These are phyloP conservation scores for Alternaria sp. DNA, from an alignment of 2,329 filamentous ascomycete genomes.

Conservation along the genomic window DNA sequence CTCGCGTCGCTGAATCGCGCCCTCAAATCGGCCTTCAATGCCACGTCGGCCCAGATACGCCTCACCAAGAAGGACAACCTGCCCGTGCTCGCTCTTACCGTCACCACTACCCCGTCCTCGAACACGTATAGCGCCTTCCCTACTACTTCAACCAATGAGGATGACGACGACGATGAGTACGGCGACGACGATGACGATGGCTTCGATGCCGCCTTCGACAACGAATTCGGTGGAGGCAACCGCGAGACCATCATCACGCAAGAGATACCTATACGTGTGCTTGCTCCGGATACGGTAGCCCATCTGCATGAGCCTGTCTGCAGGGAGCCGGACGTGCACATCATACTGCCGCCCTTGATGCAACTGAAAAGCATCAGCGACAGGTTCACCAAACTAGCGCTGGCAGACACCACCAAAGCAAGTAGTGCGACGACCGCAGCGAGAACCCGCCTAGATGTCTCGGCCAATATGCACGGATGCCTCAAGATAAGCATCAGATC, in stretches of 20 bases:
- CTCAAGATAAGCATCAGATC: constrained; percentile 81
- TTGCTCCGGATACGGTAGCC: constrained; percentile 84
- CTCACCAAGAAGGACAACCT: constrained; percentile 92
- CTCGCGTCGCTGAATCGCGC: constrained; percentile 87
- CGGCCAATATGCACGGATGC: constrained; percentile 93
- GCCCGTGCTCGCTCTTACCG: constrained; percentile 87
- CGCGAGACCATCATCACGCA: constrained; percentile 94
- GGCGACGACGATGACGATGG: constrained; percentile 36
- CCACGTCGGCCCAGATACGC: constrained; percentile 81
- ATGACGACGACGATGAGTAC: constrained; percentile 38
- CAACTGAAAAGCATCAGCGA: constrained; percentile 95
- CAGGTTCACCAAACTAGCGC: constrained; percentile 84
- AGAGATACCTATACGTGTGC: constrained; percentile 92
- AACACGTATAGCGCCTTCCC: constrained; percentile 54
- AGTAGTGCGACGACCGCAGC: constrained; percentile 43
- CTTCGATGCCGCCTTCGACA: constrained; percentile 37
- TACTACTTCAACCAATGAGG: constrained; percentile 33
- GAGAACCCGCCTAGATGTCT: constrained; percentile 75
- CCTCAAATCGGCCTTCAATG: constrained; percentile 85
- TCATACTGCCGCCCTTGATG: constrained; percentile 83
- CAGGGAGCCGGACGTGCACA: constrained; percentile 91
- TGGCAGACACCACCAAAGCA: constrained; percentile 47
- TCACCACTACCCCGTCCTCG: constrained; percentile 74
- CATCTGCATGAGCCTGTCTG: constrained; percentile 92
- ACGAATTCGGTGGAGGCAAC: constrained; percentile 60